These are phyloP conservation scores for Zopfia rhizophila DNA, from an alignment of 2,329 filamentous ascomycete species.

Conservation along the genomic window DNA sequence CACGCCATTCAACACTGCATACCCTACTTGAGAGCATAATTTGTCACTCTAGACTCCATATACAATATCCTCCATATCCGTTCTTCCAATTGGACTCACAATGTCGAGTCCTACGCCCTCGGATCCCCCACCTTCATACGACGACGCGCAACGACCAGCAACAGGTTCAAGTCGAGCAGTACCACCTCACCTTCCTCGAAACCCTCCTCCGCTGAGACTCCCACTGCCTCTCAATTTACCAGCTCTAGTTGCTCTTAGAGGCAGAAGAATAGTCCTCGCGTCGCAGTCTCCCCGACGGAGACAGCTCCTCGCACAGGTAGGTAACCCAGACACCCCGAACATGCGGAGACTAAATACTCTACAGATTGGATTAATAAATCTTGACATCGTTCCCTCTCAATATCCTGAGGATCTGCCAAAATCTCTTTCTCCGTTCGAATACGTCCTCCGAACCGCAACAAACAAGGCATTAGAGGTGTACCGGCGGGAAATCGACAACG, in stretches of 20 bases:
- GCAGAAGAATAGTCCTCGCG: conserved; percentile 86
- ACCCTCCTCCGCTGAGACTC: conserved; percentile 58
- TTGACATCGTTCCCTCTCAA: conserved; percentile 86
- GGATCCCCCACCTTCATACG: conserved; percentile 58
- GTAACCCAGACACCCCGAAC: conserved; percentile 15
- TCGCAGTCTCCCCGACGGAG: conserved; percentile 87
- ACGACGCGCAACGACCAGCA: conserved; percentile 42
- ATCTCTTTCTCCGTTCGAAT: conserved; percentile 81
- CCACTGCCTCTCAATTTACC: conserved; percentile 81
- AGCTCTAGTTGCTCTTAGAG: conserved; percentile 78
- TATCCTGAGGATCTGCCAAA: conserved; percentile 90
- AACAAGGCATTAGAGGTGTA: conserved; percentile 85
- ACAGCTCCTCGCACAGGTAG: conserved; percentile 78
- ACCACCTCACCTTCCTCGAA: conserved; percentile 29
- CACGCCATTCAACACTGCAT: no score
- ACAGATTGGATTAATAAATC: conserved; percentile 79
- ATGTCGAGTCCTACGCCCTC: conserved; percentile 37
- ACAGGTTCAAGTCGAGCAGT: conserved; percentile 26
- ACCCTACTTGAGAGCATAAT: neutral
- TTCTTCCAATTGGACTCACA: conserved; percentile 11
- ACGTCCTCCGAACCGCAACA: conserved; percentile 86
- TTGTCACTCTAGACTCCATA: neutral
- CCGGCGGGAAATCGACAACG: conserved; percentile 65
- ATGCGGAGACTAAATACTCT: conserved; percentile 17
- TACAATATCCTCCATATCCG: conserved; percentile 1